These are phyloP conservation scores for Bryoerythrophyllum caledonicum DNA, from an alignment of 225 moss, liverwort and hornwort species.

Conservation along the genomic window DNA sequence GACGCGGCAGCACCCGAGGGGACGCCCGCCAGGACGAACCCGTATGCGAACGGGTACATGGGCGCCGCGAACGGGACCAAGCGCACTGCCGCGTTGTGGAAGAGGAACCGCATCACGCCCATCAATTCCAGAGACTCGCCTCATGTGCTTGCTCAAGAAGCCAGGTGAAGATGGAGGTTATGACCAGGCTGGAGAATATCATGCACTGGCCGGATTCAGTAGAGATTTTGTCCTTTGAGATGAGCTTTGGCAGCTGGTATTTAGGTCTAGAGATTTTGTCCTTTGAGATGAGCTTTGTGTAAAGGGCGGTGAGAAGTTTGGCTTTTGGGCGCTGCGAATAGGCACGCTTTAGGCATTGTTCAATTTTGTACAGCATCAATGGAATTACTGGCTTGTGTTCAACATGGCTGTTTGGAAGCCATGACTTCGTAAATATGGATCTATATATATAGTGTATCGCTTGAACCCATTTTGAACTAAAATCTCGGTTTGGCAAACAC, in stretches of 20 bases:
- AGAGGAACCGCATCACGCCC: constrained; percentile 34
- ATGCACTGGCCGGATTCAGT: not conserved
- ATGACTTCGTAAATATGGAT: no score
- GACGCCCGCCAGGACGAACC: constrained; percentile 9
- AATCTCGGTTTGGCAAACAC: no score
- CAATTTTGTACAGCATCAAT: constrained; percentile 5
- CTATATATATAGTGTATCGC: no score
- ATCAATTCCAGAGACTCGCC: constrained; percentile 12
- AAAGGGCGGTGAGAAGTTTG: not conserved
- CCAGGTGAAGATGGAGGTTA: not conserved
- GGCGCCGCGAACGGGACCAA: constrained; percentile 22
- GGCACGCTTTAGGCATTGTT: no score
- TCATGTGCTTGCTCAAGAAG: not conserved
- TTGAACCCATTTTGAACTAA: no score
- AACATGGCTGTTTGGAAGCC: not conserved
- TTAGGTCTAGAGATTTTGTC: not conserved
- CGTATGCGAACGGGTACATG: constrained; percentile 49
- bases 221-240: not conserved
- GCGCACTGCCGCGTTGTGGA: constrained; percentile 26
- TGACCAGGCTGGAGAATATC: not conserved
- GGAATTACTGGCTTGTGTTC: not conserved
- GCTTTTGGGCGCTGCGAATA: not conserved
- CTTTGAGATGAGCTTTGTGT: not conserved
- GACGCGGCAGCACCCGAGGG: constrained; percentile 8
- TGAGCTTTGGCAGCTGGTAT: not conserved